Percentiles rank a stretch among this genome's conserved stretches.
phyloP scores from a whole-genome alignment of 257 asterid genomes.

The Lithospermum erythrorhizon region DNA sequence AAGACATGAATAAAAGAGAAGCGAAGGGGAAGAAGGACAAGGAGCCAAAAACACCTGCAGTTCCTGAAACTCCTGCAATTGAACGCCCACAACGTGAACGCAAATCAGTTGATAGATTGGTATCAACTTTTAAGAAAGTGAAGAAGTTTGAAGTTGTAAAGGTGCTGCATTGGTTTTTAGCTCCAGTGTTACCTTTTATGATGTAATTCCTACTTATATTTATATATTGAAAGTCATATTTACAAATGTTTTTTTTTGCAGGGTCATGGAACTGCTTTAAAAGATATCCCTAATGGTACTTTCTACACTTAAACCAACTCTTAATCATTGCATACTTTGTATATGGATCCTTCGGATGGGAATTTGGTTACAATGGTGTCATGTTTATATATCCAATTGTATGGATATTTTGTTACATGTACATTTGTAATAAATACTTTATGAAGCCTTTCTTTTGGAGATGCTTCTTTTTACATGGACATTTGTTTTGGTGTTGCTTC shows the following conservation, averaged over 20 bases:
- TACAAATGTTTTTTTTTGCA: constrained; percentile 20
- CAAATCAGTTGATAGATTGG: constrained; percentile 89
- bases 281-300: constrained; percentile 94
- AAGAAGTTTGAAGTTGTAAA: constrained; percentile 64
- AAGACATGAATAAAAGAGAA: constrained; percentile 30
- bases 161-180: constrained; percentile 23
- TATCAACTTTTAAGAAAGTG: constrained; percentile 65
- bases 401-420: not conserved
- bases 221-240: constrained; percentile 1
- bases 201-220: not conserved
- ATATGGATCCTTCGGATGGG: not conserved
- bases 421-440: not conserved
- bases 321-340: too few relatives aligned
- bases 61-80: constrained; percentile 33
- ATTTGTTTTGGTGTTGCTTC: not conserved
- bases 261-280: constrained; percentile 95
- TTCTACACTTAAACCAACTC: not conserved
- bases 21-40: constrained; percentile 32
- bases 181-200: not conserved
- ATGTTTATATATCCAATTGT: too few relatives aligned
- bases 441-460: too few relatives aligned
- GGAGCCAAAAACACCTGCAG: constrained; percentile 63
- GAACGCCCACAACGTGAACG: constrained; percentile 95
- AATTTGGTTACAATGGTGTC: not conserved
- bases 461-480: too few relatives aligned